phyloP scores from a whole-genome alignment of 148 eudicot genomes.

The Cornus kousa region DNA sequence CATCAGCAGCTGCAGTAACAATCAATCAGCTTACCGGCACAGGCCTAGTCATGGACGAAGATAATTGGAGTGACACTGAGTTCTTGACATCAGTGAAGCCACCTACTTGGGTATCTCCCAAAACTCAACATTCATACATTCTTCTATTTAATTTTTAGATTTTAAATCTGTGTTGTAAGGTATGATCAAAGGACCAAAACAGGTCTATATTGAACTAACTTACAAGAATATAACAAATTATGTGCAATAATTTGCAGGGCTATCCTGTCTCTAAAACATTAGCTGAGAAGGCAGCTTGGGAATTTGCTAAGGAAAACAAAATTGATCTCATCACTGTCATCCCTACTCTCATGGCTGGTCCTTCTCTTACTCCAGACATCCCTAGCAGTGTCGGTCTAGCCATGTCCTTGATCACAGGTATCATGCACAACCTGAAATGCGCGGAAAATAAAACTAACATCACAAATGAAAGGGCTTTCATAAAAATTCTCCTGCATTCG shows the following conservation, averaged over 20 bases:
- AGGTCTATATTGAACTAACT: not conserved
- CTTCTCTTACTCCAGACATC: constrained; percentile 45
- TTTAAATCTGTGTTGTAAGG: not conserved
- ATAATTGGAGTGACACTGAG: constrained; percentile 61
- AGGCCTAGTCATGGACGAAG: constrained; percentile 50
- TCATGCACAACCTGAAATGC: too few species aligned
- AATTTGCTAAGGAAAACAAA: constrained; percentile 57
- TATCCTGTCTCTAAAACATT: constrained; percentile 60
- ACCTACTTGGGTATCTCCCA: constrained; percentile 55
- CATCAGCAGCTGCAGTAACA: constrained; percentile 64
- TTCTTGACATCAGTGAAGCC: constrained; percentile 51
- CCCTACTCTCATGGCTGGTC: constrained; percentile 57
- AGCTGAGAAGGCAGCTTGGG: constrained; percentile 66
- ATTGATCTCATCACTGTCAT: constrained; percentile 60
- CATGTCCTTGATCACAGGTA: constrained; percentile 59
- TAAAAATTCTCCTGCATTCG: too few species aligned
- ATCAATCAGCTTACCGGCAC: constrained; percentile 47
- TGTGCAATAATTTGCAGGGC: constrained; percentile 34
- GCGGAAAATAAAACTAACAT: too few species aligned
- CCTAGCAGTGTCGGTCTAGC: constrained; percentile 54
- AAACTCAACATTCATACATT: not conserved
- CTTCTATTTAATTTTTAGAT: not conserved
- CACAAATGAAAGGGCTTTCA: too few species aligned
- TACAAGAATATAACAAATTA: not conserved
- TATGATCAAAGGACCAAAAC: too few species aligned